Conservation (phyloP, 208 protist genomes). For the Trypanosoma scelopori region DNA sequence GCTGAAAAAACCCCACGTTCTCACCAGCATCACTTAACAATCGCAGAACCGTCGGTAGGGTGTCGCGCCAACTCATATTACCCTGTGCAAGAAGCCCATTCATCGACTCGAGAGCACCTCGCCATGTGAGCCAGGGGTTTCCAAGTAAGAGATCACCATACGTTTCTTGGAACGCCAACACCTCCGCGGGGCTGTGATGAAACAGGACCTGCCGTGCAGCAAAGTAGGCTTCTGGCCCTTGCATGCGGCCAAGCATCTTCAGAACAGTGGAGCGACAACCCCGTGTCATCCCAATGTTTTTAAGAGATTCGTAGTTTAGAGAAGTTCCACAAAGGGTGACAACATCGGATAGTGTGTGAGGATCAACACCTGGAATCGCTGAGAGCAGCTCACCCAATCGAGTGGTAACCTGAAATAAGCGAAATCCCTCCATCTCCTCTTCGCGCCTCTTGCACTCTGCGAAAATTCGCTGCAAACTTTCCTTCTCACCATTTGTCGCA, state of each 20-base stretch:
- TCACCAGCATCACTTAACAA: conserved; percentile 82
- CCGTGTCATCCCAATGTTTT: conserved; percentile 23
- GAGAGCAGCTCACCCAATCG: conserved; percentile 28
- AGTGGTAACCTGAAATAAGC: conserved; percentile 32
- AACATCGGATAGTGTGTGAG: conserved; percentile 14
- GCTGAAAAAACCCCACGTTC: conserved; percentile 38
- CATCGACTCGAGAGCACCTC: conserved; percentile 42
- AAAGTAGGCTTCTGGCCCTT: conserved; percentile 55
- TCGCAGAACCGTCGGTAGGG: conserved; percentile 56
- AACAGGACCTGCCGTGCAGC: conserved; percentile 46
- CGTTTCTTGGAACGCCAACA: conserved; percentile 40
- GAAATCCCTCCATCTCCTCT: conserved; percentile 13
- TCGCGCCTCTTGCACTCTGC: conserved; percentile 10
- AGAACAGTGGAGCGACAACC: conserved; percentile 29
- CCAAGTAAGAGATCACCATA: conserved; percentile 67
- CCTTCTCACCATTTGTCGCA: conserved; percentile 13
- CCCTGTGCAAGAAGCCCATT: conserved; percentile 27
- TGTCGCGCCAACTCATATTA: conserved; percentile 47
- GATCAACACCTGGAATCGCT: conserved; percentile 6
- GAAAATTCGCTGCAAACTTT: conserved; percentile 14
- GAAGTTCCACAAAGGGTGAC: conserved; percentile 28
- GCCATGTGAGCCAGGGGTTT: conserved; percentile 42
- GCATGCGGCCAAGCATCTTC: conserved; percentile 41
- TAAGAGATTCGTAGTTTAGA: conserved; percentile 25
- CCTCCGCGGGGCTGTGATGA: conserved; percentile 21